Evolutionary conservation across 192 early-diverging fungal species (phyloP), one percentile per base, ranked within the genome.

Genomic region (Anaeromyces robustus): DNA sequence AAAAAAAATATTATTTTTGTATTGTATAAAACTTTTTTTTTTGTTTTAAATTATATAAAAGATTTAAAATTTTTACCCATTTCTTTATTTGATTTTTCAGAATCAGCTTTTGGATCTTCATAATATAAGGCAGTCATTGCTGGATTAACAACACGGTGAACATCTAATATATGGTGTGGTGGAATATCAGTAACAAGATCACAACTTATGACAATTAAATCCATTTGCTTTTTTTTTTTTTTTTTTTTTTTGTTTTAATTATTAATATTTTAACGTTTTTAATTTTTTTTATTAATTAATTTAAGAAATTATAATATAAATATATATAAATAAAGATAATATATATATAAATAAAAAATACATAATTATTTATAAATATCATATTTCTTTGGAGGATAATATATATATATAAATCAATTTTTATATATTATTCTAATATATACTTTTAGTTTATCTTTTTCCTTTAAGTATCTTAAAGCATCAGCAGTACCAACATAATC

Each of bases 131-230:
- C 88, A 1, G 94, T 93, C 68, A 94, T 88, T 26, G 98, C 91
- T 22, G 96, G 93, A 77, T 92, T 91, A 30, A 91, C 87, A 28
- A 92, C 85, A 30, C 95, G 94, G 83, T 94, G 93, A 80, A 90
- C 85, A 84, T 98, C 95, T 82, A 99, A 86, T 77, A 99, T 87
- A 37, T 92, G 89, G 81, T 92, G 91, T 32, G 96, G 92, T 13
- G 93, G 89, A 19, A 96, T 87, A 32, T 95, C 93, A n/a, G 94
- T 93, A 43, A 97, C 88, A 34, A 96, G 83, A 86, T 99, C 98
- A 85, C 96, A 98, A 79, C 92, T 90, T 77, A 98, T 86, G 16
- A 98, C 93, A 68, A 99, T 92, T 77, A 98, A 96, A 84, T 98
- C 95, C 43, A 87, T 91, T 94, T 91, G 52, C 52, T 68, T 68